These are phyloP conservation scores for Penstemon davidsonii DNA, from an alignment of 257 asterid species.

Conservation along the genomic window DNA sequence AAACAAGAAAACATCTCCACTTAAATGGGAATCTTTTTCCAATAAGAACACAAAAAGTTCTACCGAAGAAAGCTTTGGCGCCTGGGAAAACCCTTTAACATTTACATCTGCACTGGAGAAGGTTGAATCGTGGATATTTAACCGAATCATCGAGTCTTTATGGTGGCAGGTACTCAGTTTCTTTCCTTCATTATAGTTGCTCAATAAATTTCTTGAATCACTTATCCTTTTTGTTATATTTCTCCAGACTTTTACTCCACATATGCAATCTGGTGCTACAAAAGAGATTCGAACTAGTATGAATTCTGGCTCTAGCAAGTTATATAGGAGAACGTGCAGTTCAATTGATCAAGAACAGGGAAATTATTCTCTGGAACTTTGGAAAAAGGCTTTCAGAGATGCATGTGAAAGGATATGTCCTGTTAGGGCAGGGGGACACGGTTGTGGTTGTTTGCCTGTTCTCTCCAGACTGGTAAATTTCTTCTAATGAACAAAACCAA, in stretches of 20 bases:
- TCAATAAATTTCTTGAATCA: slow-evolving; percentile 13
- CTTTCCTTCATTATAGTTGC: neutral
- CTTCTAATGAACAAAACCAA: neutral
- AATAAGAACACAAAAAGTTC: slow-evolving; percentile 34
- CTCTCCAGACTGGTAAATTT: slow-evolving; percentile 71
- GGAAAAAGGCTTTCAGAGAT: slow-evolving; percentile 86
- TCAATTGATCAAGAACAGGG: slow-evolving; percentile 48
- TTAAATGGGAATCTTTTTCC: slow-evolving; percentile 57
- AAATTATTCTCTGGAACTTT: slow-evolving; percentile 62
- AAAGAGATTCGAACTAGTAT: slow-evolving; percentile 38
- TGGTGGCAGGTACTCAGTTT: slow-evolving; percentile 84
- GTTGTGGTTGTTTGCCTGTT: slow-evolving; percentile 76
- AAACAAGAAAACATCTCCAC: slow-evolving; percentile 41
- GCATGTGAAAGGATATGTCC: slow-evolving; percentile 89
- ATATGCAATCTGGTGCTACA: slow-evolving; percentile 73
- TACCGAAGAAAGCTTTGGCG: slow-evolving; percentile 33
- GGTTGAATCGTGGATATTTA: slow-evolving; percentile 76
- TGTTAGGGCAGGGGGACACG: slow-evolving; percentile 80
- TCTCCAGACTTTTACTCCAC: slow-evolving; percentile 76
- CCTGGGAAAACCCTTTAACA: slow-evolving; percentile 60
- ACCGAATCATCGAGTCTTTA: slow-evolving; percentile 71
- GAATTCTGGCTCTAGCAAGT: slow-evolving; percentile 38
- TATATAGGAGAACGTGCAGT: slow-evolving; percentile 42
- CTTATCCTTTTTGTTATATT: slow-evolving; percentile 7
- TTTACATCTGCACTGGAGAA: slow-evolving; percentile 62